Percentiles rank a stretch among this genome's conserved stretches.
phyloP scores from a whole-genome alignment of 1,139 yeast species.

The Saccharomyces hybrid region DNA sequence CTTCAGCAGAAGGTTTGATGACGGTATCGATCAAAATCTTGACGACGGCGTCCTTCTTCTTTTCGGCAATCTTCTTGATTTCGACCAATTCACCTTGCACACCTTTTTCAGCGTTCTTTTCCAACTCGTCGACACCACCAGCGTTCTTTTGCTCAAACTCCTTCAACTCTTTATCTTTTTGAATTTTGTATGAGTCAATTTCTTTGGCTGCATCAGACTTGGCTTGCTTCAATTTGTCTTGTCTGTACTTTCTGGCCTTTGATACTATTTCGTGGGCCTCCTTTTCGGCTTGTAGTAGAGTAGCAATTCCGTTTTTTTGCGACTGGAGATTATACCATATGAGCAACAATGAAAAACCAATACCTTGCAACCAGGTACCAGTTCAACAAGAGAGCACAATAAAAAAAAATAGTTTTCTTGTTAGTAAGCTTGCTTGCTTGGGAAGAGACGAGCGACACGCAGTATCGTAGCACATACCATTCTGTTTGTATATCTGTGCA shows the following conservation, averaged over 20 bases:
- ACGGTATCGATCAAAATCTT: constrained; percentile 75
- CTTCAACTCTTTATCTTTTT: constrained; percentile 77
- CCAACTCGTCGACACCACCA: constrained; percentile 45
- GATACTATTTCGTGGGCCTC: constrained; percentile 93
- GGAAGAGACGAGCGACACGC: not conserved
- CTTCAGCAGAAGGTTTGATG: constrained; percentile 66
- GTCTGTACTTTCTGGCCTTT: constrained; percentile 65
- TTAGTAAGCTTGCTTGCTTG: not conserved
- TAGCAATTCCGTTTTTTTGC: constrained; percentile 33
- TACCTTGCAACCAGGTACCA: not conserved
- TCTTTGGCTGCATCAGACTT: constrained; percentile 87
- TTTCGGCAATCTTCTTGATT: constrained; percentile 55
- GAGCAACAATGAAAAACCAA: constrained; percentile 1
- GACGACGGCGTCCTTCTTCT: constrained; percentile 61
- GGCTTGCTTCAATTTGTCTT: constrained; percentile 67
- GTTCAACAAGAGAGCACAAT: not conserved
- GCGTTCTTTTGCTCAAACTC: constrained; percentile 49
- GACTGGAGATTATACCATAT: constrained; percentile 12
- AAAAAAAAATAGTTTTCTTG: not conserved
- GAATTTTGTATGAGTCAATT: constrained; percentile 75
- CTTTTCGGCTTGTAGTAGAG: constrained; percentile 64
- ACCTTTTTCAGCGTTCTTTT: constrained; percentile 58
- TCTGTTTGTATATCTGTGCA: not conserved
- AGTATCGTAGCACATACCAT: not conserved
- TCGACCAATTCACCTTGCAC: constrained; percentile 53